Conservation (phyloP, 2,329 filamentous ascomycete genomes). For the Stachybotrys chartarum region DNA sequence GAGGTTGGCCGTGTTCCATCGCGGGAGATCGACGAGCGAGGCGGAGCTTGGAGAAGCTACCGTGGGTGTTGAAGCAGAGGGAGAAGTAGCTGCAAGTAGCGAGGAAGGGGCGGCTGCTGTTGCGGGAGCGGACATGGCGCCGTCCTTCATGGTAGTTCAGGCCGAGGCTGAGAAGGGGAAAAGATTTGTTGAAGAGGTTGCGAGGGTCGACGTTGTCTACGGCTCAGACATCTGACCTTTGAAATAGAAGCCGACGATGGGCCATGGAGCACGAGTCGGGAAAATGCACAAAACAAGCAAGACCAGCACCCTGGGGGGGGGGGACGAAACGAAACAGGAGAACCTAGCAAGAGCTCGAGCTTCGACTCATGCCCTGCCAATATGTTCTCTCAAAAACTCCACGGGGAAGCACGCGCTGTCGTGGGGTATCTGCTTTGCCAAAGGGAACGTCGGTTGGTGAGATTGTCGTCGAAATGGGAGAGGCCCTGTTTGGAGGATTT, state of each 20-base stretch:
- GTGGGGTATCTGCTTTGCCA: too few species aligned
- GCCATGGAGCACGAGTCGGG: not conserved
- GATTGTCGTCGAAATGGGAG: too few species aligned
- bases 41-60: not conserved
- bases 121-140: not conserved
- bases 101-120: not conserved
- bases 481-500: not conserved
- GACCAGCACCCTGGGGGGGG: not conserved
- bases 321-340: not conserved
- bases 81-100: not conserved
- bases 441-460: too few species aligned
- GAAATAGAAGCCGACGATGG: too few species aligned
- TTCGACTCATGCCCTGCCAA: too few species aligned
- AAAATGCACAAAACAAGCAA: not conserved
- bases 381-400: too few species aligned
- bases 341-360: not conserved
- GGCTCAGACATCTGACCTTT: not conserved
- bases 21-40: slow-evolving; percentile 6
- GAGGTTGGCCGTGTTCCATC: slow-evolving; percentile 73
- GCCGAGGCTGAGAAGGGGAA: not conserved
- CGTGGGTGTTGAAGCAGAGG: not conserved
- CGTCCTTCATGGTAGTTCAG: not conserved
- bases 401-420: too few species aligned
- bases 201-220: not conserved
- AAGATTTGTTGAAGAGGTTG: not conserved